phyloP scores from a whole-genome alignment of 306 rosid species.

The Hippophae rhamnoides region DNA sequence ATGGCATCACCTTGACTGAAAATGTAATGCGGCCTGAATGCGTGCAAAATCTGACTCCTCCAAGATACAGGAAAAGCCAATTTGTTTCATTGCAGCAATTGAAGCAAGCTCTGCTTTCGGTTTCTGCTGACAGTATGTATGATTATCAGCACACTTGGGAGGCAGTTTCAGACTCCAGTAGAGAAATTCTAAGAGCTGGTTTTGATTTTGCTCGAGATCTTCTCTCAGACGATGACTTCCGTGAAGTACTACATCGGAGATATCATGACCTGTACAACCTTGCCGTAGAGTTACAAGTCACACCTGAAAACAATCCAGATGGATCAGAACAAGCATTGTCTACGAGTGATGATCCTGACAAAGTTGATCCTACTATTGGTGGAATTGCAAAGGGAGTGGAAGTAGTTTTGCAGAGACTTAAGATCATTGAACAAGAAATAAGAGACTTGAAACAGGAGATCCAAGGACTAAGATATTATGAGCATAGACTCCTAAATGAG shows the following conservation, averaged over 20 bases:
- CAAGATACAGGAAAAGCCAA: constrained; percentile 68
- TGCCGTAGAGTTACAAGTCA: constrained; percentile 83
- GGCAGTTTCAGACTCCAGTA: constrained; percentile 49
- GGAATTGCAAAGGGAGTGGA: constrained; percentile 99
- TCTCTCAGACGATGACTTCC: constrained; percentile 79
- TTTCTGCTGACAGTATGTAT: constrained; percentile 89
- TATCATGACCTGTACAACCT: constrained; percentile 76
- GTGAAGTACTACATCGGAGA: constrained; percentile 77
- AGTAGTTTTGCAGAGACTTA: constrained; percentile 73
- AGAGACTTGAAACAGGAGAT: constrained; percentile 92
- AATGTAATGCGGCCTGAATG: constrained; percentile 75
- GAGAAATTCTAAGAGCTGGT: constrained; percentile 46
- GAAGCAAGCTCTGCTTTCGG: constrained; percentile 74
- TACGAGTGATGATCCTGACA: constrained; percentile 36
- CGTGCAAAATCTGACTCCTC: constrained; percentile 60
- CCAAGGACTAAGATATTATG: constrained; percentile 86
- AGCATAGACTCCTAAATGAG: constrained; percentile 72
- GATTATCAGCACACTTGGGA: constrained; percentile 96
- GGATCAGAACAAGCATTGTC: constrained; percentile 41
- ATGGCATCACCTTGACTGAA: constrained; percentile 72
- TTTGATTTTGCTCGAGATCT: constrained; percentile 86
- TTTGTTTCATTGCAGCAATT: constrained; percentile 52
- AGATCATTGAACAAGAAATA: constrained; percentile 92
- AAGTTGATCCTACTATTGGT: constrained; percentile 60
- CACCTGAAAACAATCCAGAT: constrained; percentile 51